Evolutionary conservation across 1,284 basidiomycete species (phyloP), one percentile per base, ranked within the genome.

Genomic region (Marasmius oreades): DNA sequence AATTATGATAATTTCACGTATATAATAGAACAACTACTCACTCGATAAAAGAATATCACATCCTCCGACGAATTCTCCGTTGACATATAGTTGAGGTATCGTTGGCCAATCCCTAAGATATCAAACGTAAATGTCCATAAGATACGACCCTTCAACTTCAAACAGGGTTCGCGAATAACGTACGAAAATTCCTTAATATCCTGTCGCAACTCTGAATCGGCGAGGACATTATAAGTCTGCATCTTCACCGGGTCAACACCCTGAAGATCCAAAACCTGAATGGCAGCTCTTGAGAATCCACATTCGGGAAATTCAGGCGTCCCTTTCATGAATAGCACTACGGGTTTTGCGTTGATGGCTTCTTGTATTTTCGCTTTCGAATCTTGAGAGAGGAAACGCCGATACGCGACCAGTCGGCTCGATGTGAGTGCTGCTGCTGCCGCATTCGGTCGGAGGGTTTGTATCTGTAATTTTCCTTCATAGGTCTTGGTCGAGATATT

Each of bases 111-210:
- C 92, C 47, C 93, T 96, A 66, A 7, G 28, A 18, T 16, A 31
- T 11, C 7, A 18, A 4, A 47, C 45, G 18, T 16, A 18, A 22
- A 14, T 11, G 22, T 5, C 28, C 4, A 47, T 18, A 3, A 47
- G 28, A 16, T 22, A 7, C 5, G 5, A 26, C 14, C 26, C 5
- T 6, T 26, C 2, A 5, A 3, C 16, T 10, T 11, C 23, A 24
- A 31, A 22, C n/a, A n/a, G n/a, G n/a, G n/a, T n/a, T n/a, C n/a
- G n/a, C n/a, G 44, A 28, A 62, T 14, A 4, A 80, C 92, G 66
- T 65, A 96, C 93, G 92, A 94, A 72, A 93, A 98, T 72, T 98
- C 95, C 75, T 99, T 98, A 70, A 98, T 96, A 3, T 85, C 85
- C 66, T 74, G 83, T 59, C 93, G 76, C 52, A 96, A 74, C 66